These are phyloP conservation scores for Microsporum ferrugineum DNA, from an alignment of 2,329 filamentous ascomycete genomes.

Conservation along the genomic window DNA sequence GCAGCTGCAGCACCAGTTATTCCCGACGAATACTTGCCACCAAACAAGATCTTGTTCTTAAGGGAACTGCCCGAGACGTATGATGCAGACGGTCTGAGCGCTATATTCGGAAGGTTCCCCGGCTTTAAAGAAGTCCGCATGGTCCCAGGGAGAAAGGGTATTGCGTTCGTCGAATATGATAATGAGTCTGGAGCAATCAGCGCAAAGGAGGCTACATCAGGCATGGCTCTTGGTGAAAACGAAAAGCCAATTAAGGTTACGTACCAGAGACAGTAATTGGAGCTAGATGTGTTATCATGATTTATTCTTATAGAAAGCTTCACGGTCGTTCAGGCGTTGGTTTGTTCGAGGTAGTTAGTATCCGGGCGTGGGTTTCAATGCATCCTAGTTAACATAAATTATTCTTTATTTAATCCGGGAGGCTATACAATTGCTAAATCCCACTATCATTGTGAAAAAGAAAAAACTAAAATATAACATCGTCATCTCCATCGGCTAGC, in stretches of 20 bases:
- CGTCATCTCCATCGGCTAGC: slow-evolving; percentile 60
- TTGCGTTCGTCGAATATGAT: slow-evolving; percentile 96
- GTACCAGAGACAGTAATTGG: slow-evolving; percentile 71
- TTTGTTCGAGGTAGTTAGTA: not conserved
- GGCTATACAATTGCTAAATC: not conserved
- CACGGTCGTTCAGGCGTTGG: slow-evolving; percentile 13
- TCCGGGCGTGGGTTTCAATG: not conserved
- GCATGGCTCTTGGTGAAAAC: slow-evolving; percentile 64
- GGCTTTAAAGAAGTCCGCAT: slow-evolving; percentile 87
- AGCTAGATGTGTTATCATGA: not conserved
- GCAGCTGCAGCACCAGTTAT: slow-evolving; percentile 59
- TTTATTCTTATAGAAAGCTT: not conserved
- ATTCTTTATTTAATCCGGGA: not conserved
- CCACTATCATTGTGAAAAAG: not conserved
- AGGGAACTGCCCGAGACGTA: slow-evolving; percentile 84
- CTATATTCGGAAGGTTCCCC: slow-evolving; percentile 78
- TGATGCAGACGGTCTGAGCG: slow-evolving; percentile 65
- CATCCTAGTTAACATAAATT: not conserved
- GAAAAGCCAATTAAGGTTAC: slow-evolving; percentile 82
- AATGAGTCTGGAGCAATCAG: slow-evolving; percentile 77
- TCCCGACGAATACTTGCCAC: slow-evolving; percentile 94
- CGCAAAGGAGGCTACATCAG: slow-evolving; percentile 85
- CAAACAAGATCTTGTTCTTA: slow-evolving; percentile 92
- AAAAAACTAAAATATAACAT: slow-evolving; percentile 59
- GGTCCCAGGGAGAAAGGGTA: slow-evolving; percentile 74